phyloP scores from a whole-genome alignment of 176 grass and related monocot species.

The Puccinellia tenuiflora region DNA sequence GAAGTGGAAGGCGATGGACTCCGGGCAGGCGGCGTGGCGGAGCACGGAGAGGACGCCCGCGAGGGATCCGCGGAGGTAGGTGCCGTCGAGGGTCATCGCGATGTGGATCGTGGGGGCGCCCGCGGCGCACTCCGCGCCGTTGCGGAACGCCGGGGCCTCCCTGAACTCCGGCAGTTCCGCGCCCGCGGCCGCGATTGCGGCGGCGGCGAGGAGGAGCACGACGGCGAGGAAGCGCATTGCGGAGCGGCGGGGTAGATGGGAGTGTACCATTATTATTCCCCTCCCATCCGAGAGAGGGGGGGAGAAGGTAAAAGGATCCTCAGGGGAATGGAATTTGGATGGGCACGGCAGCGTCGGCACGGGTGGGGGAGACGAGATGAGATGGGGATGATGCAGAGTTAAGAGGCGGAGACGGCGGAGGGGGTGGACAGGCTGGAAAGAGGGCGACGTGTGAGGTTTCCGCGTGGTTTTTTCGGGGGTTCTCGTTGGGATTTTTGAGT shows the following conservation, averaged over 20 bases:
- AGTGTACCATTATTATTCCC: background rate
- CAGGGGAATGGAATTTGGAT: slow-evolving; percentile 10
- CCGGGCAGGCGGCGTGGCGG: slow-evolving; percentile 93
- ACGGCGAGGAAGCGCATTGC: slow-evolving; percentile 44
- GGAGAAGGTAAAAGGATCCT: too few relatives aligned
- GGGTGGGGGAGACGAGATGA: background rate
- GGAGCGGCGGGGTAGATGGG: background rate
- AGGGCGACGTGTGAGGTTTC: slow-evolving; percentile 39
- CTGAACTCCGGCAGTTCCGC: slow-evolving; percentile 64
- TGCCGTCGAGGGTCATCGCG: slow-evolving; percentile 93
- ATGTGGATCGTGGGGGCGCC: slow-evolving; percentile 68
- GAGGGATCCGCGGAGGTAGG: slow-evolving; percentile 89
- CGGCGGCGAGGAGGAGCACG: slow-evolving; percentile 6
- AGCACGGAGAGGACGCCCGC: slow-evolving; percentile 88
- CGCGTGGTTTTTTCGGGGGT: slow-evolving; percentile 25
- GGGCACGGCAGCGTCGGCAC: background rate
- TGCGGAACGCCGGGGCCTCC: slow-evolving; percentile 90
- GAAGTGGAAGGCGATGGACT: slow-evolving; percentile 86
- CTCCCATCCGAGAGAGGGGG: background rate
- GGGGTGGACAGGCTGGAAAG: slow-evolving; percentile 51
- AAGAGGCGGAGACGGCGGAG: slow-evolving; percentile 16
- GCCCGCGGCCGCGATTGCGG: background rate
- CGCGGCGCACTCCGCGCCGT: slow-evolving; percentile 55
- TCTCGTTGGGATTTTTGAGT: slow-evolving; percentile 20
- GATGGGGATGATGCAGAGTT: slow-evolving; percentile 27